Percentiles rank a stretch among this genome's conserved stretches.
These are phyloP conservation scores for Monosporascus sp. DNA, from an alignment of 2,329 filamentous ascomycete species.

Conservation along the genomic window DNA sequence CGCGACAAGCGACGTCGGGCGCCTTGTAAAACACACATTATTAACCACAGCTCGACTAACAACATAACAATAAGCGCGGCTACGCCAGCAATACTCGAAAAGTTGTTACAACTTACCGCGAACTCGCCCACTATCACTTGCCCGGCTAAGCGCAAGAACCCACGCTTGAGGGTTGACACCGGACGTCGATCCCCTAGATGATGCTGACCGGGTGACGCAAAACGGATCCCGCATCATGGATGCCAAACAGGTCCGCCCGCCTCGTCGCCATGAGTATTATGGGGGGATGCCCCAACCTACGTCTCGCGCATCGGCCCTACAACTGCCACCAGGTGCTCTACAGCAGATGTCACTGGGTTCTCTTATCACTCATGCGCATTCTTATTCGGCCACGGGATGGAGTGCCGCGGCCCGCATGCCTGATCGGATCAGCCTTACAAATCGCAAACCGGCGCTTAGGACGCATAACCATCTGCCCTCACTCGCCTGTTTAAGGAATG, in stretches of 20 bases:
- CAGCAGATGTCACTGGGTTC: no score
- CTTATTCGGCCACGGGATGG: neutral
- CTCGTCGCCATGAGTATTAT: no score
- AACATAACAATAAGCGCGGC: neutral
- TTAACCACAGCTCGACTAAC: neutral
- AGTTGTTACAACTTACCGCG: neutral
- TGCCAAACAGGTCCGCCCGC: no score
- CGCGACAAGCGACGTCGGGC: neutral
- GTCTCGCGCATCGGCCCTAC: no score
- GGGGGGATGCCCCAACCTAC: no score
- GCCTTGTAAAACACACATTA: neutral
- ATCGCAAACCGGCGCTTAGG: neutral
- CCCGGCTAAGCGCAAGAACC: neutral
- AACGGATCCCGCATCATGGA: neutral
- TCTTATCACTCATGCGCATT: neutral
- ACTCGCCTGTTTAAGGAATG: neutral
- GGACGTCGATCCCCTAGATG: no score
- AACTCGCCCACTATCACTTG: neutral
- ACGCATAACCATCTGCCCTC: neutral
- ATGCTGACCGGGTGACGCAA: neutral
- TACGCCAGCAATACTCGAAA: neutral
- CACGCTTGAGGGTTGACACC: neutral
- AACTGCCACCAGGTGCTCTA: no score
- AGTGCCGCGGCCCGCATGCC: neutral
- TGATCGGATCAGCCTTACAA: neutral